A percentile compares a stretch with the other conserved stretches of the same genome.
phyloP scores from a whole-genome alignment of 1,284 basidiomycete genomes.

The Coriolopsis trogii region DNA sequence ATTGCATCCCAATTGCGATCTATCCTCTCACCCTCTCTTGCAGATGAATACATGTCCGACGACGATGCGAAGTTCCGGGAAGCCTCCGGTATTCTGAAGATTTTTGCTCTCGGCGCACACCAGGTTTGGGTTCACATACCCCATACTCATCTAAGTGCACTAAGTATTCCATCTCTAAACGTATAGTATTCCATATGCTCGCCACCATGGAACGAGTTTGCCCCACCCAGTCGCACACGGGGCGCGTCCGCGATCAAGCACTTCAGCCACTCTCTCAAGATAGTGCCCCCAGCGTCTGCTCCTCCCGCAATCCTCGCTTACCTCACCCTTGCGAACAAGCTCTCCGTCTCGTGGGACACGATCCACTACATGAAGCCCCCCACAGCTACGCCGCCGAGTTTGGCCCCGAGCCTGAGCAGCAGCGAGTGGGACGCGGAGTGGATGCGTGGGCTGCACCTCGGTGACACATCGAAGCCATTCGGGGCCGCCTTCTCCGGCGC shows the following conservation, averaged over 20 bases:
- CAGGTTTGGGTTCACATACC: slow-evolving; percentile 42
- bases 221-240: slow-evolving; percentile 36
- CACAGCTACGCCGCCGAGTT: slow-evolving; percentile 39
- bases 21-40: not conserved
- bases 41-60: slow-evolving; percentile 52
- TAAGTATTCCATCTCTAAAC: not conserved
- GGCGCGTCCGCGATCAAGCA: slow-evolving; percentile 28
- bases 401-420: slow-evolving; percentile 26
- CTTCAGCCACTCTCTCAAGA: slow-evolving; percentile 47
- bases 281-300: slow-evolving; percentile 60
- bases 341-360: slow-evolving; percentile 32
- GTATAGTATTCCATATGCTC: slow-evolving; percentile 62
- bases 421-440: slow-evolving; percentile 51
- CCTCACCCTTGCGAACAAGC: slow-evolving; percentile 54
- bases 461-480: slow-evolving; percentile 33
- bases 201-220: slow-evolving; percentile 61
- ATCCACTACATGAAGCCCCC: slow-evolving; percentile 40
- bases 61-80: slow-evolving; percentile 42
- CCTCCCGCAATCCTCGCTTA: slow-evolving; percentile 73
- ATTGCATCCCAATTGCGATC: not conserved
- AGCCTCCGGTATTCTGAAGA: slow-evolving; percentile 54
- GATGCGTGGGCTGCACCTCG: slow-evolving; percentile 52
- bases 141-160: not conserved
- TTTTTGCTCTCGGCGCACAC: slow-evolving; percentile 68
- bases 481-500: slow-evolving; percentile 41